Percentiles rank a stretch among this genome's conserved stretches.
These are phyloP conservation scores for Calonectria pteridis DNA, from an alignment of 2,329 filamentous ascomycete species.

Conservation along the genomic window DNA sequence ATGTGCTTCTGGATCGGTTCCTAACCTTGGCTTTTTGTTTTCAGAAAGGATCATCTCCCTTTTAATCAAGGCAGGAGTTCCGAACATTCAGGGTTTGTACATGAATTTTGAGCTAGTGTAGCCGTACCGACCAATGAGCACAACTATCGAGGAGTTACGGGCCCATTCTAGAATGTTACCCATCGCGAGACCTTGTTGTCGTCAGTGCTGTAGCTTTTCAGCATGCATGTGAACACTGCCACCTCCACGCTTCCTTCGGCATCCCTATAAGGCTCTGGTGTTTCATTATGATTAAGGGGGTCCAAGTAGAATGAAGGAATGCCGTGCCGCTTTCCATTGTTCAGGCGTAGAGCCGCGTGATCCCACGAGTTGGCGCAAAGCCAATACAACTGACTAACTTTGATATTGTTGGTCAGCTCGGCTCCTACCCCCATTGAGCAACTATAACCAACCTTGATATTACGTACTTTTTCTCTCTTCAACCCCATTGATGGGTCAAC, in stretches of 20 bases:
- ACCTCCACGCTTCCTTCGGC: conserved; percentile 10
- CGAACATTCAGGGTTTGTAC: background rate
- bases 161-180: background rate
- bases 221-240: conserved; percentile 5
- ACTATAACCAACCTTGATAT: background rate
- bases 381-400: background rate
- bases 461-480: background rate
- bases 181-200: background rate
- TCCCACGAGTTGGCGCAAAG: background rate
- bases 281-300: conserved; percentile 10
- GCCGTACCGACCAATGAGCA: background rate
- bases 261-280: conserved; percentile 7
- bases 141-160: background rate
- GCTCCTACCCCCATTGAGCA: background rate
- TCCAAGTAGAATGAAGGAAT: background rate
- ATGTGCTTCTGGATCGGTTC: conserved; percentile 6
- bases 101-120: background rate
- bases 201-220: conserved; percentile 9
- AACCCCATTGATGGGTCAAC: background rate
- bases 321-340: background rate
- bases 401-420: background rate
- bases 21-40: background rate
- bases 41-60: conserved; percentile 8
- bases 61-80: background rate
- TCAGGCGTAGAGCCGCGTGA: background rate